Base-by-base conservation (phyloP, 768 basidiomycete genomes). In the Saitozyma podzolica region DNA sequence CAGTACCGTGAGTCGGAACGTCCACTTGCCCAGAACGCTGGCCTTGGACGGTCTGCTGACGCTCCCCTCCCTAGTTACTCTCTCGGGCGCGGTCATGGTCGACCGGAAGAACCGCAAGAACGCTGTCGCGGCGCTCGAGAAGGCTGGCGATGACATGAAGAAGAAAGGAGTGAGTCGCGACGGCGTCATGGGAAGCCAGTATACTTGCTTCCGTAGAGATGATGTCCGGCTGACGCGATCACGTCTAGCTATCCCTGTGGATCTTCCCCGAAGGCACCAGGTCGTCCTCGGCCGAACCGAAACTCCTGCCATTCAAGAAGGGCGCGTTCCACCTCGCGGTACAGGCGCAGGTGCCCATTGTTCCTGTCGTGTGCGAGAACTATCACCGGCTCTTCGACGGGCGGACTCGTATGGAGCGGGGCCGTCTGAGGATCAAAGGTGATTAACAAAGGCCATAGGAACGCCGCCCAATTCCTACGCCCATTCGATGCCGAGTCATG, bases 221-320 rank as follows among this genome's bases (percentile, higher is more conserved):
- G n/a, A n/a, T n/a, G n/a, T n/a, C n/a, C 29, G 13, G 13, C 39
- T 39, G 9, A 16, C 54, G 14, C 10, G 4, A 2, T 41, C 40
- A 3, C 13, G 79, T 82, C 43, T 80, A 85, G 64, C 82, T 89
- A 19, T 92, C 91, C 14, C 80, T 98, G 52, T 95, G 91, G 89
- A 87, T 99, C 80, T 98, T 92, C 81, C 92, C 95, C 0, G 96
- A 98, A 81, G 96, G 96, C 40, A 99, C 96, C 10, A 86, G 96
- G 37, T 87, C 91, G 50, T 85, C 85, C 61, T 84, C 84, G 19
- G 82, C 87, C 64, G 80, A 83, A 40, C 84, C 89, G 8, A 84
- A 85, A 40, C 80, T 99, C 76, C 83, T 90, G 6, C 89, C 91
- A 3, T 88, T 99, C 83, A 99, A 99, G 84, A 99, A 97, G 80